These are phyloP conservation scores for Dothidotthia symphoricarpi DNA, from an alignment of 2,329 filamentous ascomycete genomes.

Conservation along the genomic window DNA sequence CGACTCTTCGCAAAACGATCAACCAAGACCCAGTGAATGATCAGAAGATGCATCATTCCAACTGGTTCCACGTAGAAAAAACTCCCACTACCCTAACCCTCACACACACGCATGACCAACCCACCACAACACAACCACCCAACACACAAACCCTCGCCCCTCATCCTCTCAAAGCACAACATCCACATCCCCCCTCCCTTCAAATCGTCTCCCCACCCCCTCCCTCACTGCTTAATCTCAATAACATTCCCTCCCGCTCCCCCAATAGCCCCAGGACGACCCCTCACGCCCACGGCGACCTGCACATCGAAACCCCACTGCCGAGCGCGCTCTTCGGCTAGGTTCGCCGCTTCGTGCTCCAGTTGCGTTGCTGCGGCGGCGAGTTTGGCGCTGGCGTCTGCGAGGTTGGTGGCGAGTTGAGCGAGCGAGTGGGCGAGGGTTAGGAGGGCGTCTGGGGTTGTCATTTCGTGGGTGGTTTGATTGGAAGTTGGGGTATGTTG, in stretches of 20 bases:
- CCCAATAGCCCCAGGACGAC: constrained; percentile 4
- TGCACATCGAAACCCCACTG: constrained; percentile 26
- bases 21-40: too few species aligned
- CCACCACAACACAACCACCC: too few species aligned
- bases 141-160: too few species aligned
- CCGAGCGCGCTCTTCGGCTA: constrained; percentile 22
- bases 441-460: constrained; percentile 21
- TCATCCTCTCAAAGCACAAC: too few species aligned
- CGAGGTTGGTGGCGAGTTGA: constrained; percentile 13
- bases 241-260: constrained; percentile 9
- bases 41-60: too few species aligned
- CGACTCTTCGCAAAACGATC: too few species aligned
- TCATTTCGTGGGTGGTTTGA: constrained; percentile 6
- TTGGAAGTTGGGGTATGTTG: too few species aligned
- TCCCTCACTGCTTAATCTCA: constrained; percentile 11
- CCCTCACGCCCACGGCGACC: constrained; percentile 15
- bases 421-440: constrained; percentile 22
- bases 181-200: too few species aligned
- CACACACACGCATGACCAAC: too few species aligned
- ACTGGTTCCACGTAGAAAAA: too few species aligned
- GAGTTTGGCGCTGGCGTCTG: constrained; percentile 15
- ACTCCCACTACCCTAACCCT: too few species aligned
- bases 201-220: too few species aligned
- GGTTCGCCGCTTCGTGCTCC: constrained; percentile 25
- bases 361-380: constrained; percentile 15